Evolutionary conservation across 2,329 filamentous ascomycete species (phyloP), one percentile per base, ranked within the genome.

Genomic region (Colletotrichum agaves): DNA sequence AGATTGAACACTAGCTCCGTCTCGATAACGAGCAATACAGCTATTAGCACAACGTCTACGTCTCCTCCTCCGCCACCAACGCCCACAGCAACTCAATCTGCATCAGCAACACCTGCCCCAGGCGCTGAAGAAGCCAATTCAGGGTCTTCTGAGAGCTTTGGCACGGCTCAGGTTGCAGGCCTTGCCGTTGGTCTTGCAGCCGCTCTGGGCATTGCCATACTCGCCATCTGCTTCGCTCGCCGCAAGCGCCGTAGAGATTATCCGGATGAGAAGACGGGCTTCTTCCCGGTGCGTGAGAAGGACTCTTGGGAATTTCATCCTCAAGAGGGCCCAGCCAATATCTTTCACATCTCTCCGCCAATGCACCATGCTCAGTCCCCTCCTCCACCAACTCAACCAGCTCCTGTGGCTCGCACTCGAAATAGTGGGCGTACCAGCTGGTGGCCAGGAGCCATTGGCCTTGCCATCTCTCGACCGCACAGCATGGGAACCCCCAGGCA

Each of bases 221-320:
- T 79, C 4, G 73, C 85, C 12, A 81, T 88, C 23, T 71, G 86
- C 7, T 61, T 85, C 13, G 79, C 81, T 3, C 78, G 83, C 50
- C 77, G 75, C 57, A 72, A 77, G 8, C 81, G 84, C n/a, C 79
- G 77, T 56, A 79, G 75, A 72, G 79, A 76, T 19, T 80, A 80
- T 57, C 76, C 72, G 31, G 77, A 77, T 17, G 72, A 76, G 55
- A 79, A 79, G 70, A 78, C 75, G 3, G 79, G 77, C 3, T 81
- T 83, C 69, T 75, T 78, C 57, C 75, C 77, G 4, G 74, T 77
- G 66, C 71, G 74, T 17, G 77, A 81, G 47, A 75, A 78, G n/a
- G 77, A 81, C 67, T 81, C 77, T 19, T 79, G 76, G 77, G 75
- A 76, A 3, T 62, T 67, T 11, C 66, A 69, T 15, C 66, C 63